Evolutionary conservation across 495 filamentous ascomycete species (phyloP).

Genomic region (Annulohypoxylon bovei): DNA sequence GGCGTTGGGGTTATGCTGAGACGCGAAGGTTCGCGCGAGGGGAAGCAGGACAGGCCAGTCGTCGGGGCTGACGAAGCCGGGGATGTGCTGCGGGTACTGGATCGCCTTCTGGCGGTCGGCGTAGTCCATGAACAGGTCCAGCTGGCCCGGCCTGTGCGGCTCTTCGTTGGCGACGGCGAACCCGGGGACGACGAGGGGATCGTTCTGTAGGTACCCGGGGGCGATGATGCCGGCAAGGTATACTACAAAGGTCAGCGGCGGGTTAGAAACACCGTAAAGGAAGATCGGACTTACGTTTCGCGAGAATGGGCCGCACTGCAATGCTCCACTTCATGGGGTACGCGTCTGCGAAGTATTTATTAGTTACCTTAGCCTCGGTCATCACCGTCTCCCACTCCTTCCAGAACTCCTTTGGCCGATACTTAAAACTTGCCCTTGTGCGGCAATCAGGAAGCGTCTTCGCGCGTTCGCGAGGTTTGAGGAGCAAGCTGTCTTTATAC

Average conservation of each 20-base stretch:
- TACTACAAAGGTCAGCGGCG: conserved; percentile 40
- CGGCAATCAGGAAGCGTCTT: conserved; percentile 47
- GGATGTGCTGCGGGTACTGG: conserved; percentile 22
- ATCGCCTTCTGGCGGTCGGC: conserved; percentile 21
- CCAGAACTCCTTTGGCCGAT: conserved; percentile 51
- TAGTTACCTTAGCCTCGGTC: conserved; percentile 10
- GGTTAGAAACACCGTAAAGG: background rate
- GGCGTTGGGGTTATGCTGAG: conserved; percentile 20
- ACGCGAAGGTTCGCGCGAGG: conserved; percentile 45
- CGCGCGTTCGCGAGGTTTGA: conserved; percentile 52
- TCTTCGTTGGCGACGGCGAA: conserved; percentile 52
- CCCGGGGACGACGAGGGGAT: conserved; percentile 45
- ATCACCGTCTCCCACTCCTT: conserved; percentile 46
- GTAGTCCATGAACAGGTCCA: conserved; percentile 59
- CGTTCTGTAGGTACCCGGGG: conserved; percentile 41
- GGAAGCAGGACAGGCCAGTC: conserved; percentile 47
- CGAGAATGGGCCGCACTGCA: conserved; percentile 53
- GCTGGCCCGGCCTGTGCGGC: conserved; percentile 44
- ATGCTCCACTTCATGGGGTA: conserved; percentile 52
- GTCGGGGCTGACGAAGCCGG: conserved; percentile 38
- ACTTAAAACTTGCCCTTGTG: conserved; percentile 47
- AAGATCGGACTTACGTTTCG: conserved; percentile 42
- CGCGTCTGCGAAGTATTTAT: conserved; percentile 33
- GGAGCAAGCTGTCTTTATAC: conserved; percentile 50
- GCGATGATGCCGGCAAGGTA: conserved; percentile 56